Base-by-base conservation (phyloP, 73 alveolate genomes). In the Halteria grandinella region DNA sequence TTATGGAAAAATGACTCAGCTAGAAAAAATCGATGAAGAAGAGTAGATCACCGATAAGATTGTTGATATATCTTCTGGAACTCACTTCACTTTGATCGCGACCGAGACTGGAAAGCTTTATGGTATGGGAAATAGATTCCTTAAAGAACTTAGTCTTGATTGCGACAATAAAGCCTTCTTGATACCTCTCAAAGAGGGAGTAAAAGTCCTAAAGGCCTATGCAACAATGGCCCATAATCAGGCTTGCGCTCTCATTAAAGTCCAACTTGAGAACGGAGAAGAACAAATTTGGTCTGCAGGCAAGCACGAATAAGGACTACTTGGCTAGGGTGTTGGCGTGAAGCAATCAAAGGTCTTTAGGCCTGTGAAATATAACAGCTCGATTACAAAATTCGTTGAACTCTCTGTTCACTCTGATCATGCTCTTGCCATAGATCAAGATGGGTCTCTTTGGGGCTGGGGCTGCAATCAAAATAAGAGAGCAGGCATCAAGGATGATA, bases 261-360 rank as follows among this genome's bases (percentile, higher is more conserved):
- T 82, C 11, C 43, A 82, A 23, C 21, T 31, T 1, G 66, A 58
- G 33, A 33, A 53, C 11, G 75, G 76, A 5, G 44, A 54, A 27
- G 44, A 47, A 45, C 62, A 82, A 29, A 49, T 71, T 4, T 82
- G 81, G 86, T 55, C 86, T 14, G 91, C 85, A 29, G 91, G 91
- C 4, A 43, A 70, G 39, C 34, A 40, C 32, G 32, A 60, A 18
- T 40, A 44, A 12, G 91, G 91, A 3, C 59, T 82, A 2, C 75
- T 82, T 0, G 91, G 91, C 7, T 75, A 82, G 57, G 91, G 91
- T 0, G 59, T 55, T 47, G 55, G 31, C 20, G 69, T 51, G 0
- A 72, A 52, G 23, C 34, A 55, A 37, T 20, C 66, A 0, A 31
- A 72, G 5, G 7, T 27, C 15, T 82, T 82, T 49, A 76, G 47